Percentiles rank a stretch among this genome's conserved stretches.
Conservation (phyloP, 176 grass and related monocot genomes). For the Pontederia crassipes region DNA sequence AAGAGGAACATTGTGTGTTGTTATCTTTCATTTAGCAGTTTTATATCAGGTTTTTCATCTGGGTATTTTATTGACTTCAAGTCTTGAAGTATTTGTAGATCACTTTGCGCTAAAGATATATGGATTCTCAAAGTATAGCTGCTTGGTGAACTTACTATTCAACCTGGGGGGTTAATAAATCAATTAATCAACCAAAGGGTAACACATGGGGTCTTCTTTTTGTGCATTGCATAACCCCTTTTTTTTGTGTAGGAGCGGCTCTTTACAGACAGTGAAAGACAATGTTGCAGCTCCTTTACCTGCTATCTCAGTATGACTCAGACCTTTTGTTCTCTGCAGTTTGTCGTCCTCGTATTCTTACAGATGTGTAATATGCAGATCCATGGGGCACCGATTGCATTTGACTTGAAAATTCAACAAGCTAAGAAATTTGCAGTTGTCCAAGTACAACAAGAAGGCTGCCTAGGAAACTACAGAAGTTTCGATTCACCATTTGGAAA, state of each 20-base stretch:
- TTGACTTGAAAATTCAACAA: conserved; percentile 57
- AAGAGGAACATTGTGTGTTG: too few relatives aligned
- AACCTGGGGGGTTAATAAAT: too few relatives aligned
- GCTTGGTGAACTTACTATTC: too few relatives aligned
- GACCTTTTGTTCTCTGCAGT: not conserved
- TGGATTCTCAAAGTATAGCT: too few relatives aligned
- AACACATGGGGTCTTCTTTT: too few relatives aligned
- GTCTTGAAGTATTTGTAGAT: too few relatives aligned
- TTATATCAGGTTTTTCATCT: too few relatives aligned
- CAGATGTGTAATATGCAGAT: conserved; percentile 35
- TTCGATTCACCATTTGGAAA: conserved; percentile 80
- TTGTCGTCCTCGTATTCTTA: conserved; percentile 3
- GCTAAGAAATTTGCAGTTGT: conserved; percentile 55
- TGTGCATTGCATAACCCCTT: not conserved
- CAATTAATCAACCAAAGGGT: too few relatives aligned
- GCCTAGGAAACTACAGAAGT: conserved; percentile 68
- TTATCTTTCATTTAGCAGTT: too few relatives aligned
- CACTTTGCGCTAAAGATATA: too few relatives aligned
- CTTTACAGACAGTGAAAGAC: conserved; percentile 32
- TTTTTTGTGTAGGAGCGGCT: conserved; percentile 29
- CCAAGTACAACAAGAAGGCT: conserved; percentile 67
- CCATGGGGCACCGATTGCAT: conserved; percentile 17
- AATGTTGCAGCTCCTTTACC: conserved; percentile 31
- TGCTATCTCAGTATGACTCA: conserved; percentile 19
- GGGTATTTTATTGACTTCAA: too few relatives aligned